Conservation (phyloP, 1,139 yeast species). For the Pneumocystis sp. region DNA sequence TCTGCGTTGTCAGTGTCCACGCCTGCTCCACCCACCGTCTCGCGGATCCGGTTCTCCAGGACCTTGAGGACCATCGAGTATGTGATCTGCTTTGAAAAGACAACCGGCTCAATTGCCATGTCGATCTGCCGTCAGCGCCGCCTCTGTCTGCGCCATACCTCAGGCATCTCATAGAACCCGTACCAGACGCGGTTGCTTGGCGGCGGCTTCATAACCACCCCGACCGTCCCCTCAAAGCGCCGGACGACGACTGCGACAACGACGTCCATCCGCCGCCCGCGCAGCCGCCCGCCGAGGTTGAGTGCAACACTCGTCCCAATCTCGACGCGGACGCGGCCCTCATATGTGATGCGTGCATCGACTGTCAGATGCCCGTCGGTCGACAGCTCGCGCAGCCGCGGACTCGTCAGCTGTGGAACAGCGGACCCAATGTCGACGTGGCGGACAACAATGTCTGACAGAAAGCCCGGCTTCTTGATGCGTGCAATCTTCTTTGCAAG, state of each 20-base stretch:
- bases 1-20: background rate
- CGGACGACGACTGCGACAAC: conserved; percentile 56
- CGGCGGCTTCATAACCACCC: conserved; percentile 64
- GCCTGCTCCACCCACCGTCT: conserved; percentile 29
- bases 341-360: conserved; percentile 47
- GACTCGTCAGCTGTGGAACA: conserved; percentile 68
- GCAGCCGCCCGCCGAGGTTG: conserved; percentile 60
- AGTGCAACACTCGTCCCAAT: conserved; percentile 66
- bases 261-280: conserved; percentile 62
- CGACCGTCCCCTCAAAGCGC: conserved; percentile 57
- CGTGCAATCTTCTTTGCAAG: conserved; percentile 60
- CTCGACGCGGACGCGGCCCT: conserved; percentile 59
- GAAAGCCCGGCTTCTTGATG: conserved; percentile 71
- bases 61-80: conserved; percentile 65
- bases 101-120: conserved; percentile 69
- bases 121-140: too few relatives aligned
- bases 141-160: background rate
- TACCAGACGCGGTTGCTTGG: conserved; percentile 89
- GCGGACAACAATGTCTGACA: conserved; percentile 65
- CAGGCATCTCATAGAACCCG: conserved; percentile 67
- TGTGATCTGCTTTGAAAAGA: conserved; percentile 66
- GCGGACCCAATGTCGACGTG: conserved; percentile 62
- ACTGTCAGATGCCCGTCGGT: conserved; percentile 71
- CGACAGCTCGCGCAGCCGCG: conserved; percentile 50
- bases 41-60: conserved; percentile 64